Percentiles rank a stretch among this genome's conserved stretches.
Evolutionary conservation across 2,329 filamentous ascomycete species (phyloP).

Genomic region (Colletotrichum chlorophyti): DNA sequence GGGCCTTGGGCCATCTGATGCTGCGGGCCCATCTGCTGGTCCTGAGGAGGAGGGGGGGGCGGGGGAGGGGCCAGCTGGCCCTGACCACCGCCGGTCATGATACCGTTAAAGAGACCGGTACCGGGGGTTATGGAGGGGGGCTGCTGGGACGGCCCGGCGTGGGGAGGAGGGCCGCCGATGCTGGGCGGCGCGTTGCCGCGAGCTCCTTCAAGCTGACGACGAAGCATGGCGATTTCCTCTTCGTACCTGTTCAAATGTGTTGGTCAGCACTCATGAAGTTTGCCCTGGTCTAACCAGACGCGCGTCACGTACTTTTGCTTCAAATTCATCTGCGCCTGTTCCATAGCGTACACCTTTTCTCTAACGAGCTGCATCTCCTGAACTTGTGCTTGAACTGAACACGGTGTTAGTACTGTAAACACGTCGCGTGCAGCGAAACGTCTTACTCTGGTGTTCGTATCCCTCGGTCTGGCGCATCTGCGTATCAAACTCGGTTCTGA

Average conservation of each 20-base stretch:
- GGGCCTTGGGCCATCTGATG: conserved; percentile 75
- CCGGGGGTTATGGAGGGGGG: conserved; percentile 90
- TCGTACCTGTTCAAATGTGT: conserved; percentile 73
- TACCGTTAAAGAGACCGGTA: conserved; percentile 91
- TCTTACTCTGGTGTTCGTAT: conserved; percentile 93
- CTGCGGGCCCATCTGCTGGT: conserved; percentile 62
- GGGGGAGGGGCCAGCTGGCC: conserved; percentile 85
- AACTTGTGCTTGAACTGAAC: conserved; percentile 82
- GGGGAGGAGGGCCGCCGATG: conserved; percentile 74
- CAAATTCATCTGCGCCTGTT: conserved; percentile 85
- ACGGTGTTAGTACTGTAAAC: conserved; percentile 28
- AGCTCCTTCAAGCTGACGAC: conserved; percentile 83
- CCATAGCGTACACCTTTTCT: conserved; percentile 91
- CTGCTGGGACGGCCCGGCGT: conserved; percentile 81
- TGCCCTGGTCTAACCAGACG: too few relatives aligned
- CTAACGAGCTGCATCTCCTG: conserved; percentile 95
- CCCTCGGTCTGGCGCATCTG: conserved; percentile 82
- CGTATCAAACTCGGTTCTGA: conserved; percentile 89
- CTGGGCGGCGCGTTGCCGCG: conserved; percentile 66
- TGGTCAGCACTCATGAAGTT: conserved; percentile 26
- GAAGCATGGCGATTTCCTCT: conserved; percentile 84
- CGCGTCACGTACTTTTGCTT: conserved; percentile 80
- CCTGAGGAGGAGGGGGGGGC: conserved; percentile 64
- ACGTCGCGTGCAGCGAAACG: conserved; percentile 1
- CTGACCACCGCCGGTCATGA: conserved; percentile 90